These are phyloP conservation scores for Oleoguttula mirabilis DNA, from an alignment of 495 filamentous ascomycete genomes.

Conservation along the genomic window DNA sequence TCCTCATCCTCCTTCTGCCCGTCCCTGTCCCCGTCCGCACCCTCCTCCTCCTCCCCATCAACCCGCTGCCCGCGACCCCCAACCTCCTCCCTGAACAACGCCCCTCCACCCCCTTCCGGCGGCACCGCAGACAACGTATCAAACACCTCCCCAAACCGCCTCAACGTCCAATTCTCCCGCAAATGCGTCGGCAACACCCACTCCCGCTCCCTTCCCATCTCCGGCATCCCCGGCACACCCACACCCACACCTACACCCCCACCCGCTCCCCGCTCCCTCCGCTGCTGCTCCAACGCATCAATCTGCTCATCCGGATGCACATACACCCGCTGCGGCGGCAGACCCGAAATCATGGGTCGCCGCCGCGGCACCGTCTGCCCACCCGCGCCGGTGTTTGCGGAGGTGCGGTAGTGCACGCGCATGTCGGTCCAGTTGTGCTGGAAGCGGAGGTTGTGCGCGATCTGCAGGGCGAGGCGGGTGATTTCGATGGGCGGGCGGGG, in stretches of 20 bases:
- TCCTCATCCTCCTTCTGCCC: conserved; percentile 27
- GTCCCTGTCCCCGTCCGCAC: conserved; percentile 23
- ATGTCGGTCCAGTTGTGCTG: conserved; percentile 79
- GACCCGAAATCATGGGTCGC: conserved; percentile 66
- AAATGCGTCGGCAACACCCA: conserved; percentile 82
- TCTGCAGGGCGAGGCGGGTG: conserved; percentile 52
- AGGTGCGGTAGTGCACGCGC: conserved; percentile 45
- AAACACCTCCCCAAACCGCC: conserved; percentile 66
- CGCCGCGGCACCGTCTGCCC: conserved; percentile 24
- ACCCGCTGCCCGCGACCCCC: conserved; percentile 11
- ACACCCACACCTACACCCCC: too few species aligned
- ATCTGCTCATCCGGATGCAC: conserved; percentile 88
- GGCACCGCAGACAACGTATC: conserved; percentile 51
- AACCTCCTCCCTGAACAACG: conserved; percentile 23
- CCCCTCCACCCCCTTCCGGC: conserved; percentile 21
- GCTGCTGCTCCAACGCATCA: conserved; percentile 47
- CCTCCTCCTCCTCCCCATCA: conserved; percentile 31
- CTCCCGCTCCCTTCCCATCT: conserved; percentile 46
- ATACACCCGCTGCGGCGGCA: conserved; percentile 80
- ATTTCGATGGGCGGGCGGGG: too few species aligned
- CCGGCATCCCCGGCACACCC: conserved; percentile 35
- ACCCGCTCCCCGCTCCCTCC: too few species aligned
- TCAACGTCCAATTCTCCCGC: conserved; percentile 70
- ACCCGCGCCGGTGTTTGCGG: not conserved
- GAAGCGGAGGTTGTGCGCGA: conserved; percentile 70